These are phyloP conservation scores for Cynara cardunculus DNA, from an alignment of 129 eudicot species.

Conservation along the genomic window DNA sequence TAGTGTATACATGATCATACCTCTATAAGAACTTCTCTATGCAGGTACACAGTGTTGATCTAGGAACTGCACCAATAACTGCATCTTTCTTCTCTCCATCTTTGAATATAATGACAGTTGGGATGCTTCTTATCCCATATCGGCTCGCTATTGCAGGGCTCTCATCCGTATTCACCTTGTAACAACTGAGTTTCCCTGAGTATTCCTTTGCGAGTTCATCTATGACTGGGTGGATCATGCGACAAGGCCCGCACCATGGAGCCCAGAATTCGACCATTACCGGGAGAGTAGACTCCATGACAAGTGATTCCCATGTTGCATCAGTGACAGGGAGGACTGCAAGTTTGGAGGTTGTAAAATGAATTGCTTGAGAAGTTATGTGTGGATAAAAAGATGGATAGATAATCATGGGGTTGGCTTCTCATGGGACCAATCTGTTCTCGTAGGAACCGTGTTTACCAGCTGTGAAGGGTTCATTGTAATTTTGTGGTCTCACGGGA, in stretches of 20 bases:
- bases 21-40: slow-evolving; percentile 72
- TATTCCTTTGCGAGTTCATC: slow-evolving; percentile 78
- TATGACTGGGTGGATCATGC: slow-evolving; percentile 86
- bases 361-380: background rate
- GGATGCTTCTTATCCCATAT: slow-evolving; percentile 92
- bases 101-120: slow-evolving; percentile 85
- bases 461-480: background rate
- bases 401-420: background rate
- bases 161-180: slow-evolving; percentile 91
- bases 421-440: background rate
- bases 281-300: slow-evolving; percentile 48
- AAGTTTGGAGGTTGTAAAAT: slow-evolving; percentile 4
- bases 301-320: slow-evolving; percentile 59
- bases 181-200: slow-evolving; percentile 75
- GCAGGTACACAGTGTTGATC: slow-evolving; percentile 52
- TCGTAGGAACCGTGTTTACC: too few species aligned
- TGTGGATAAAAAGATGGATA: background rate
- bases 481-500: background rate
- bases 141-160: slow-evolving; percentile 64
- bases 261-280: slow-evolving; percentile 98
- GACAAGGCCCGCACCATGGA: slow-evolving; percentile 99
- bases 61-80: slow-evolving; percentile 93
- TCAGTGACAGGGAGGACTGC: slow-evolving; percentile 64
- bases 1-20: slow-evolving; percentile 8
- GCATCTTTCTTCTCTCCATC: slow-evolving; percentile 95